These are phyloP conservation scores for Phoma sp. DNA, from an alignment of 2,329 filamentous ascomycete species.

Conservation along the genomic window DNA sequence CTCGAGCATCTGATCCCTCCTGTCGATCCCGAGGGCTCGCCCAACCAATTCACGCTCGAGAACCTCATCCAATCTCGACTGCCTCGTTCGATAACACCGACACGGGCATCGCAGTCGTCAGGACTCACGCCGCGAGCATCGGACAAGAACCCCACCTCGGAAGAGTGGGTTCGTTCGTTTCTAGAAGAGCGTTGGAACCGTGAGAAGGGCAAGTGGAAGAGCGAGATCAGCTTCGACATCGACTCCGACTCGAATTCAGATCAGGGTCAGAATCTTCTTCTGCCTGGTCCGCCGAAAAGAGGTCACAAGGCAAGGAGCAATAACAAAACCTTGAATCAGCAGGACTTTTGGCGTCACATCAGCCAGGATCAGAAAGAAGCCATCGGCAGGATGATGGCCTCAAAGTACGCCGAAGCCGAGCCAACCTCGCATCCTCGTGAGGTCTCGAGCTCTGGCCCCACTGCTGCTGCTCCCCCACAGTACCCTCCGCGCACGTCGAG, in stretches of 20 bases:
- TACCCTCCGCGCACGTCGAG: constrained; percentile 22
- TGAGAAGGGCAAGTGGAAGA: constrained; percentile 82
- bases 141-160: constrained; percentile 60
- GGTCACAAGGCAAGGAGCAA: constrained; percentile 51
- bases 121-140: constrained; percentile 35
- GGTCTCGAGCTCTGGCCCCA: constrained; percentile 24
- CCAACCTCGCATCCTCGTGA: constrained; percentile 43
- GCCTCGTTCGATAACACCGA: constrained; percentile 37
- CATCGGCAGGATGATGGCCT: constrained; percentile 50
- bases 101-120: constrained; percentile 24
- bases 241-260: constrained; percentile 62
- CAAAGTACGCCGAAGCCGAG: constrained; percentile 47
- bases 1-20: constrained; percentile 49
- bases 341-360: constrained; percentile 56
- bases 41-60: constrained; percentile 46
- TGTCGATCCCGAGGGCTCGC: constrained; percentile 40
- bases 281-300: constrained; percentile 34
- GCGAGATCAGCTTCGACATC: constrained; percentile 70
- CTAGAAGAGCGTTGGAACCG: constrained; percentile 72
- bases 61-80: constrained; percentile 48
- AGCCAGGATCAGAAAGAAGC: constrained; percentile 46
- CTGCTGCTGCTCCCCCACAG: constrained; percentile 13
- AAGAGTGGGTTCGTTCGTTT: constrained; percentile 87
- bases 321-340: constrained; percentile 58
- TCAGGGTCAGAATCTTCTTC: constrained; percentile 20